Evolutionary conservation across 2,329 filamentous ascomycete genomes (phyloP), one percentile per base, ranked within the genome.

Genomic region (Juglanconis sp.): DNA sequence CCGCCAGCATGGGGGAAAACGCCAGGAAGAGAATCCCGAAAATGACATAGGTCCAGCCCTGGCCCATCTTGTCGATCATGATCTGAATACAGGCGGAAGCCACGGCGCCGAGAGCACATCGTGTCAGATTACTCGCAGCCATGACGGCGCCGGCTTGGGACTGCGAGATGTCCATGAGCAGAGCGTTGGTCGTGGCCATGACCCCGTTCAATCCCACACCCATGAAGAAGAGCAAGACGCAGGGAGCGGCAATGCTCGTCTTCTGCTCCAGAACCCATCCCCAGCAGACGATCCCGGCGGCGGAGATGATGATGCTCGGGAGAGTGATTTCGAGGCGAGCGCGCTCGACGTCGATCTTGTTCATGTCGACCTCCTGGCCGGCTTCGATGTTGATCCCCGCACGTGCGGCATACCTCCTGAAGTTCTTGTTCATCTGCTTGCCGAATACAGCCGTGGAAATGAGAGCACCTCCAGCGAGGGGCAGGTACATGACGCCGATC

Each of bases 391-490:
- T 66, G 34, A 87, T 73, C 17, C 80, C 80, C 1, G 82, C 70
- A 5, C 73, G 73, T 6, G 69, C 69, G 2, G 84, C 83, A 46
- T 83, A 75, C 9, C 84, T 79, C 0, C 77, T 74, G 67, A 85
- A 90, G 68, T 87, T 86, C 75, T 79, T 81, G 70, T 90, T 85
- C 6, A 88, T 74, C 4, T 87, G 65, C 47, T 76, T 76, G 11
- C 87, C 83, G 0, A 73, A 70, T 1, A 71, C 63, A 15, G 73
- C 53, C 2, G 73, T 68, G 4, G 75, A 73, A 1, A 74, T n/a
- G 15, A 75, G 68, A 34, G 72, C 73, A 3, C 76, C 77, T 6
- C 67, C 62, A 2, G 72, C 71, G 60, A 73, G 73, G 7, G 77
- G 75, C 8, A 77, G 69, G 64, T 73, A 77, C 67, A 70, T 73